Base-by-base conservation (phyloP, 192 early-diverging fungal species). In the Rhizoclosmatium globosum region DNA sequence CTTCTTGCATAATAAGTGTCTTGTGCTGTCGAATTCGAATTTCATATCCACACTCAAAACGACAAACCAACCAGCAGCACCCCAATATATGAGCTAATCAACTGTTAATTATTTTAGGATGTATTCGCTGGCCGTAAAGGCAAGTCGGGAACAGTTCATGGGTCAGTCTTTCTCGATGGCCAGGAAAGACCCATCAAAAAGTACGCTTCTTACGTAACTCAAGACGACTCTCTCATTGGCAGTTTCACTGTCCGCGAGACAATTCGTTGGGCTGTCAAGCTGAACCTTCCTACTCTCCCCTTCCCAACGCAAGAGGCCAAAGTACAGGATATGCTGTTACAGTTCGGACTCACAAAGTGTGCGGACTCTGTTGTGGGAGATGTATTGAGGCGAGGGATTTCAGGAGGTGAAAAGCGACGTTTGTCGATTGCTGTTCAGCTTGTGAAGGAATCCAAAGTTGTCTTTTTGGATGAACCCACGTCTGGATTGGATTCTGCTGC, bases 111-210 rank as follows among this genome's bases (percentile, higher is more conserved):
- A 21, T 39, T 6, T 6, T 17, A 71, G 69, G 69, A 71, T 56
- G 69, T 71, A 13, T 2, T 71, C 15, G 69, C 69, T 2, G 69
- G 69, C 21, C 69, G 69, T 2, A 71, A 71, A 46, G 69, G 47
- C 21, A 68, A 68, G 45, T 19, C 45, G 43, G 69, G 69, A n/a
- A 71, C 69, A 4, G 88, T 95, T 17, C 82, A 86, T 41, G 96
- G 97, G 4, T 87, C 92, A 57, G 91, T 97, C 19, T 84, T 91
- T 64, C 91, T 96, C 21, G 94, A 97, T 76, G 96, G 95, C 15
- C 85, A 87, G 44, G 86, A 93, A 56, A 86, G 92, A 31, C 82
- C 86, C 6, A 87, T 87, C 44, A 78, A 85, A 0, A 87, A 94
- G 66, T 96, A 92, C 58, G 57, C 87, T 87, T 64, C 84, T 84